These are phyloP conservation scores for Rubia yunnanensis DNA, from an alignment of 257 asterid species.

Conservation along the genomic window DNA sequence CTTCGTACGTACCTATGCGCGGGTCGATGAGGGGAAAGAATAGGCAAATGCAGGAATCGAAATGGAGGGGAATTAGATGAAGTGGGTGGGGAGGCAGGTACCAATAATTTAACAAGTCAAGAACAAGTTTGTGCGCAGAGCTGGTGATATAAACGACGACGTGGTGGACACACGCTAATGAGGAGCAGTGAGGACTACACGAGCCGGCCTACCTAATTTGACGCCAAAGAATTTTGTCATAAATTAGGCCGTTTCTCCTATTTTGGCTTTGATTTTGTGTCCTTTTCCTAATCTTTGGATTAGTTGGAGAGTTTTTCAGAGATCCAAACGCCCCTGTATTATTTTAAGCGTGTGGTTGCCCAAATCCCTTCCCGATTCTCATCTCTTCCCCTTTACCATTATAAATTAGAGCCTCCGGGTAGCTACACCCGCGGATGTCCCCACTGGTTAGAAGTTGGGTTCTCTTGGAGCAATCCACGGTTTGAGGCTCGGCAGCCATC, in stretches of 20 bases:
- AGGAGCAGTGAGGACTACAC: constrained; percentile 5
- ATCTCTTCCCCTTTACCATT: too few species aligned
- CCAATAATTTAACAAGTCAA: constrained; percentile 5
- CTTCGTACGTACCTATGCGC: constrained; percentile 15
- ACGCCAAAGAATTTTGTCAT: not conserved
- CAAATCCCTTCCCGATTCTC: not conserved
- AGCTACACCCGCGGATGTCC: too few species aligned
- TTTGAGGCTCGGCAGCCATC: too few species aligned
- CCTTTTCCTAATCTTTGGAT: not conserved
- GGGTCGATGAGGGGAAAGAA: not conserved
- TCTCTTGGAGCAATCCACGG: too few species aligned
- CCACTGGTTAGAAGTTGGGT: too few species aligned
- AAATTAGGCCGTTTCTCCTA: not conserved
- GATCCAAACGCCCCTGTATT: too few species aligned
- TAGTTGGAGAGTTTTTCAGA: not conserved
- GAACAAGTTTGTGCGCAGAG: not conserved
- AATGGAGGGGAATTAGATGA: not conserved
- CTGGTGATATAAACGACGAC: constrained; percentile 16
- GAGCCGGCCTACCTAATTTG: constrained; percentile 6
- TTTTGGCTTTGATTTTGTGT: not conserved
- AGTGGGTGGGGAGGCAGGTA: constrained; percentile 8
- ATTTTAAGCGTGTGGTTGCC: constrained; percentile 1
- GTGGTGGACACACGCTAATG: constrained; percentile 29
- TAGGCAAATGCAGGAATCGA: not conserved
- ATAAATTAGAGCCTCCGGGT: too few species aligned